These are phyloP conservation scores for Raphanus hybrid DNA, from an alignment of 441 rosid genomes.

Conservation along the genomic window DNA sequence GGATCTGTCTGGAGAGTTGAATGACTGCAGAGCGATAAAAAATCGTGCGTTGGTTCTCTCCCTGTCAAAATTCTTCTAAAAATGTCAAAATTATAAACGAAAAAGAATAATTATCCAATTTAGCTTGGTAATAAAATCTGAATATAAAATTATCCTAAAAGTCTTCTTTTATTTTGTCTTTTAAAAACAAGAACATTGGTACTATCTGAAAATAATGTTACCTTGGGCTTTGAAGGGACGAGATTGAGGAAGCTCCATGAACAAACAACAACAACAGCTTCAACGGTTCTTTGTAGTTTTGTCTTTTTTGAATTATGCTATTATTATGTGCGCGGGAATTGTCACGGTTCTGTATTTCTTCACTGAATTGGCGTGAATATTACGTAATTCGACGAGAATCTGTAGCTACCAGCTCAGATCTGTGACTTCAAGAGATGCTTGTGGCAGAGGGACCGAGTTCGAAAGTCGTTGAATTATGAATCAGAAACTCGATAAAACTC, in stretches of 20 bases:
- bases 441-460: constrained; percentile 5
- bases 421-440: constrained; percentile 16
- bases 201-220: constrained; percentile 32
- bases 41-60: constrained; percentile 83
- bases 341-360: background rate
- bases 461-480: background rate
- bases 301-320: background rate
- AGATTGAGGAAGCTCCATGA: constrained; percentile 85
- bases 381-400: background rate
- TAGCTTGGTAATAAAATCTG: background rate
- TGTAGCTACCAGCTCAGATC: constrained; percentile 31
- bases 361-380: background rate
- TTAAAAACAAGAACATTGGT: background rate
- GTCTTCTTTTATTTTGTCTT: background rate
- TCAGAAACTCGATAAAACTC: background rate
- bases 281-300: constrained; percentile 1
- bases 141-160: background rate
- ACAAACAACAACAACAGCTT: constrained; percentile 19
- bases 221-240: constrained; percentile 75
- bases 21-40: constrained; percentile 82
- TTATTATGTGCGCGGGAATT: background rate
- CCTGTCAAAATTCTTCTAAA: constrained; percentile 62
- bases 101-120: background rate
- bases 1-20: constrained; percentile 78
- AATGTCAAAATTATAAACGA: constrained; percentile 41